Evolutionary conservation across 805 yeast genomes (phyloP).

Genomic region (Kregervanrija pseudodelftensis): DNA sequence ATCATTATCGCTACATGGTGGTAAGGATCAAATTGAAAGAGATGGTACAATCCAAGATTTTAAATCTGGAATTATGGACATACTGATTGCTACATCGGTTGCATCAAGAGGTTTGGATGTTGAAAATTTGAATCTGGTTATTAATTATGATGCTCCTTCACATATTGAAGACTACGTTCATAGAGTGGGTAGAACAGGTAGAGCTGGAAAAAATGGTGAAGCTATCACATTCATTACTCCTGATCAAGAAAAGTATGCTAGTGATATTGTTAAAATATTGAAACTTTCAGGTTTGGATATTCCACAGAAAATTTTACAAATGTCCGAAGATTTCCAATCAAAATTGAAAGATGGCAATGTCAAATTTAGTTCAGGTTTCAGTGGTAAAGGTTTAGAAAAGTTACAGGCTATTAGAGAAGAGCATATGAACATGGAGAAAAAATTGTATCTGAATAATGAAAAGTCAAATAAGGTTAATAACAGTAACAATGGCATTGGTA

Average conservation of each 20-base stretch:
- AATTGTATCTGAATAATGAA: constrained; percentile 37
- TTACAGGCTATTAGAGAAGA: constrained; percentile 56
- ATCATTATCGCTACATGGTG: constrained; percentile 80
- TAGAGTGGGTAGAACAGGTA: constrained; percentile 91
- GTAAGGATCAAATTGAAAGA: constrained; percentile 80
- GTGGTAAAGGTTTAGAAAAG: constrained; percentile 85
- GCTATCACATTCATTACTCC: constrained; percentile 64
- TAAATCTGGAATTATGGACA: constrained; percentile 48
- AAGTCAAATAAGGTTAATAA: constrained; percentile 5
- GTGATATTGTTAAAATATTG: constrained; percentile 65
- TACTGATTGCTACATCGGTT: constrained; percentile 85
- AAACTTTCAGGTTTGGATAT: constrained; percentile 37
- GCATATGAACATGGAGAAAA: constrained; percentile 42
- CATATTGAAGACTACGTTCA: constrained; percentile 95
- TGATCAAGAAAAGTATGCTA: constrained; percentile 55
- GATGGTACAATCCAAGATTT: constrained; percentile 68
- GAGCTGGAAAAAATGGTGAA: constrained; percentile 76
- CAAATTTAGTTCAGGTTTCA: constrained; percentile 69
- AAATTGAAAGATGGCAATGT: constrained; percentile 63
- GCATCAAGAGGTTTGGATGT: constrained; percentile 96
- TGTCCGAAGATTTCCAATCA: constrained; percentile 49
- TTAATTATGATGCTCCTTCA: constrained; percentile 76
- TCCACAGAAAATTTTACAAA: constrained; percentile 40
- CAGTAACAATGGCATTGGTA: constrained; percentile 4
- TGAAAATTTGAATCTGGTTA: constrained; percentile 71